Percentiles rank a stretch among this genome's conserved stretches.
These are phyloP conservation scores for Colletotrichum kahawae DNA, from an alignment of 2,329 filamentous ascomycete genomes.

Conservation along the genomic window DNA sequence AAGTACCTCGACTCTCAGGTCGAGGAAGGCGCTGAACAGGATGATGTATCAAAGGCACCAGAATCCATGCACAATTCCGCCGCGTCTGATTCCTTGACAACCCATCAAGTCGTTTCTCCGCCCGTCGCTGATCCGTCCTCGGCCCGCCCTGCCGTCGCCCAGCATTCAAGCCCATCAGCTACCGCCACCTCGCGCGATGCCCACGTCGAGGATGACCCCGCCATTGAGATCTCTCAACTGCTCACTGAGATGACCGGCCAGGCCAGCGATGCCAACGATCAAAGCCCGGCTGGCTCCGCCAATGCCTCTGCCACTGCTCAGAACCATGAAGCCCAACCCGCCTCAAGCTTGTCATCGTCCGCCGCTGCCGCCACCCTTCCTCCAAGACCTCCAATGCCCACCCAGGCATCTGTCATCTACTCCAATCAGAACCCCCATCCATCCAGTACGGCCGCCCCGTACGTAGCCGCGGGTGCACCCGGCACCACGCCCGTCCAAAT, in stretches of 20 bases:
- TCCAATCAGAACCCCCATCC: conserved; percentile 32
- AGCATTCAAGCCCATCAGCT: background rate
- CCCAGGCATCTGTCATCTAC: conserved; percentile 41
- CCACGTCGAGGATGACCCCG: conserved; percentile 33
- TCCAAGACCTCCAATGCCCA: conserved; percentile 48
- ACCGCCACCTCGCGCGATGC: conserved; percentile 31
- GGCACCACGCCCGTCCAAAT: conserved; percentile 34
- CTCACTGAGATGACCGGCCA: conserved; percentile 46
- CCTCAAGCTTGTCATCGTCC: conserved; percentile 32
- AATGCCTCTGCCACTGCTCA: background rate
- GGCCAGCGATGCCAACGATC: conserved; percentile 27
- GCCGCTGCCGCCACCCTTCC: conserved; percentile 49
- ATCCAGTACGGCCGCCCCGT: conserved; percentile 31
- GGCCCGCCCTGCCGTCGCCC: conserved; percentile 27
- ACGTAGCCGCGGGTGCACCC: conserved; percentile 33
- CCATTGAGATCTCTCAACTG: conserved; percentile 44
- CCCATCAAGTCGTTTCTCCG: background rate
- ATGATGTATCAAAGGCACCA: conserved; percentile 50
- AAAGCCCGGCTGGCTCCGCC: background rate
- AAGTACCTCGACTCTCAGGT: conserved; percentile 55
- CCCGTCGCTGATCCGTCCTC: conserved; percentile 36
- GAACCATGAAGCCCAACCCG: conserved; percentile 8
- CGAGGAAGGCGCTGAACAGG: conserved; percentile 34
- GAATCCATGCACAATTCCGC: conserved; percentile 48
- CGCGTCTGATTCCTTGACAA: conserved; percentile 42